Percentiles rank a stretch among this genome's conserved stretches.
phyloP scores from a whole-genome alignment of 2,329 filamentous ascomycete genomes.

The Trichoderma asperellum region DNA sequence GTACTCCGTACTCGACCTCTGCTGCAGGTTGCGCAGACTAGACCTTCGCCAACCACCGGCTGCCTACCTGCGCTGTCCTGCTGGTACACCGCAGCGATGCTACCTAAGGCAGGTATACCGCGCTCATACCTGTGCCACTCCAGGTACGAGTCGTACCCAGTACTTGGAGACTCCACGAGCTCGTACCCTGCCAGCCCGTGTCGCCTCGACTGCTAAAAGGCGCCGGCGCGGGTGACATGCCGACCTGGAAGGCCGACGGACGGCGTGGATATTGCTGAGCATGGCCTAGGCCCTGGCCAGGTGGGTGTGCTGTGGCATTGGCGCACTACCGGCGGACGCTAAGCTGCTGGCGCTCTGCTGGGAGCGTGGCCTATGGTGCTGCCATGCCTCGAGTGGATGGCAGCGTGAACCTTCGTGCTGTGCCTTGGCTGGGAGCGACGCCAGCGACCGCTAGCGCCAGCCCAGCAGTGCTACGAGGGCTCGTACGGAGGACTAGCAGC shows the following conservation, averaged over 20 bases:
- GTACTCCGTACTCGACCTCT: not conserved
- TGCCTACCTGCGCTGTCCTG: not conserved
- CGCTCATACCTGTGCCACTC: not conserved
- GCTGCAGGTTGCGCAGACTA: not conserved
- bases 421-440: slow-evolving; percentile 11
- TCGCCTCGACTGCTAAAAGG: slow-evolving; percentile 5
- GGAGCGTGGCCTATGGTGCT: not conserved
- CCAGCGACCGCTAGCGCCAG: slow-evolving; percentile 1
- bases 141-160: too few relatives aligned
- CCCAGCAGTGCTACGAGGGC: not conserved
- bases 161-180: not conserved
- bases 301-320: slow-evolving; percentile 15
- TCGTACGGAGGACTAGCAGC: not conserved
- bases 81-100: not conserved
- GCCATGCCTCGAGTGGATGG: not conserved
- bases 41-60: not conserved
- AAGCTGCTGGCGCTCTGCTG: slow-evolving; percentile 13
- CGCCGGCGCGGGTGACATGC: slow-evolving; percentile 23
- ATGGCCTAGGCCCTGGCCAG: slow-evolving; percentile 11
- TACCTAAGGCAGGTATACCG: not conserved
- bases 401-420: not conserved
- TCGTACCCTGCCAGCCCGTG: slow-evolving; percentile 18
- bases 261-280: slow-evolving; percentile 12
- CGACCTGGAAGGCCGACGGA: slow-evolving; percentile 23
- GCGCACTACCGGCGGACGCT: slow-evolving; percentile 13